Evolutionary conservation across 306 rosid genomes (phyloP), one percentile per base, ranked within the genome.

Genomic region (Mimosa pudica): DNA sequence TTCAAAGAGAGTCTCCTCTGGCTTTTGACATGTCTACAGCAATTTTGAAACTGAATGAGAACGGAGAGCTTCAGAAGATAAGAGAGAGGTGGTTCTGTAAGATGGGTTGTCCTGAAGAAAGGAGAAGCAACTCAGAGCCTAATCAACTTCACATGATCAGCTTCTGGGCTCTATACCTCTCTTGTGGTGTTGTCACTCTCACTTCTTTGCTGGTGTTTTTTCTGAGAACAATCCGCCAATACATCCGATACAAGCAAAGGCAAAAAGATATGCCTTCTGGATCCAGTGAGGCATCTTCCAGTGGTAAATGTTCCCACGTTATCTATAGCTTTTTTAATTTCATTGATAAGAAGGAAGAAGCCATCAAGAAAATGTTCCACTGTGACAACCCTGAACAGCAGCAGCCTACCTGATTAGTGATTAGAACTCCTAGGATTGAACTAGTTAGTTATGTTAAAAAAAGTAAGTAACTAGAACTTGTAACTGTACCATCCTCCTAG

Each of bases 11-110:
- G 10, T 95, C 98, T 77, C 98, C 97, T 52, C 90, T 95, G 20
- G 94, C 97, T 49, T 72, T 90, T 77, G 98, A 95, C 90, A 92
- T 95, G 75, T 91, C 98, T 4, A 90, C 97, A 0, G 98, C 98
- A 42, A 91, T 95, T 82, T 76, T 95, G 88, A 92, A 88, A 82
- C 96, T 95, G 20, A 80, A 91, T 0, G 98, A 95, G 89, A 85
- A 32, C 41, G 98, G 98, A 58, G 85, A 85, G 76, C 98, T 95
- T 79, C 93, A 46, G 85, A 90, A 82, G 89, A 84, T 95, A 76
- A 92, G 58, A 6, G 76, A 87, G 77, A 82, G 66, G 77, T 92
- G 98, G 98, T 90, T 92, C 72, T 95, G 98, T 57, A 84, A 90
- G 85, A 85, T 83, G 90, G 92, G 92, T 63, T 95, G 98, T 82